Evolutionary conservation across 2,329 filamentous ascomycete species (phyloP).

Genomic region (Leptographium procerum): DNA sequence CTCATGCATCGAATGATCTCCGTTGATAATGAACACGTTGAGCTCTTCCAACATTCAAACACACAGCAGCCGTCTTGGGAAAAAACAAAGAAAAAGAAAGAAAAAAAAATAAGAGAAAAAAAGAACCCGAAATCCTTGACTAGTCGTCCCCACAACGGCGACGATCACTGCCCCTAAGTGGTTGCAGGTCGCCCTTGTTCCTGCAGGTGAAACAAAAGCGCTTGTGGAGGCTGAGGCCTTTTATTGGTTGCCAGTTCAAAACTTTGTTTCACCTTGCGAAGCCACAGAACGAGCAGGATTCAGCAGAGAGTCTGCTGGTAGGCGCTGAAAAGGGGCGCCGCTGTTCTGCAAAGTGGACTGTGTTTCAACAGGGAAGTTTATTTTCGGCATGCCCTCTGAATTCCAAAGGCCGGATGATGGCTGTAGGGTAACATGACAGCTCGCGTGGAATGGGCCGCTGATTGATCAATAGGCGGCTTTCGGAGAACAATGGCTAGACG

Average conservation of each 20-base stretch:
- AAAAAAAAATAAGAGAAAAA: neutral
- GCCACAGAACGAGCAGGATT: neutral
- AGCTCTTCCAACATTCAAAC: neutral
- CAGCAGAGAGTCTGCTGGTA: neutral
- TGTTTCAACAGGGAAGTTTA: neutral
- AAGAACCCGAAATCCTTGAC: neutral
- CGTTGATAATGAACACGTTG: neutral
- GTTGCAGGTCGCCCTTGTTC: neutral
- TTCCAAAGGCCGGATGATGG: neutral
- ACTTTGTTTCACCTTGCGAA: constrained; percentile 2
- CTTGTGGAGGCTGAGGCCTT: neutral
- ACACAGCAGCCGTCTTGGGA: neutral
- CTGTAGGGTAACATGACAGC: neutral
- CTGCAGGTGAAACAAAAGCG: neutral
- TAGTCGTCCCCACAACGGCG: neutral
- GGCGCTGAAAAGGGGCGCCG: neutral
- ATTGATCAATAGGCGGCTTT: too few species aligned
- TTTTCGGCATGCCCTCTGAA: neutral
- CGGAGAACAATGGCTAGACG: too few species aligned
- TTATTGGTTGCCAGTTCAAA: neutral
- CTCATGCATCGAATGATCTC: neutral
- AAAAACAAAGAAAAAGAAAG: neutral
- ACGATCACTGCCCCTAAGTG: neutral
- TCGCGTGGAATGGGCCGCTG: neutral
- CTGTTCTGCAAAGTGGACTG: neutral